Evolutionary conservation across 2,329 filamentous ascomycete genomes (phyloP).

Genomic region (Dichotomopilus funicola): DNA sequence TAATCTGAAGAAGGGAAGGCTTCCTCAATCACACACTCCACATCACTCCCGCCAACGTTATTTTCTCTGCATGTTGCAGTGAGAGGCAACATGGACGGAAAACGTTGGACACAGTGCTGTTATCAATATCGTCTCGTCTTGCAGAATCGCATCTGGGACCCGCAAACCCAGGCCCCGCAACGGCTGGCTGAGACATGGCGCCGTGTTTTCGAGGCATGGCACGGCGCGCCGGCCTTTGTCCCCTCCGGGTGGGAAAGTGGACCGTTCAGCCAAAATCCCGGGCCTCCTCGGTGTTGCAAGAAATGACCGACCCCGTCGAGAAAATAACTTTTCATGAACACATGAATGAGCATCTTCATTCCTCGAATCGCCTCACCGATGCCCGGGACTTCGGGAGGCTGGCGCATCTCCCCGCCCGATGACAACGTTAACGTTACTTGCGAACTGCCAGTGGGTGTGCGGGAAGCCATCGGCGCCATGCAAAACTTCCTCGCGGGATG

Average conservation of each 20-base stretch:
- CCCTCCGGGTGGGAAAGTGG: no score
- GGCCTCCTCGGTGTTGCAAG: no score
- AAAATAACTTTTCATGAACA: no score
- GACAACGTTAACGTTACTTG: slow-evolving; percentile 15
- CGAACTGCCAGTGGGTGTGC: slow-evolving; percentile 13
- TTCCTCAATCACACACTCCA: slow-evolving; percentile 7
- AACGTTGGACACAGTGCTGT: no score
- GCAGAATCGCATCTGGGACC: no score
- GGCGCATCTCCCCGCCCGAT: neutral
- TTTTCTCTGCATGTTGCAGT: no score
- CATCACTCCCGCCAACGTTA: neutral
- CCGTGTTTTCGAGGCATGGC: neutral
- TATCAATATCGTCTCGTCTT: no score
- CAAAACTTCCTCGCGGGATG: slow-evolving; percentile 25
- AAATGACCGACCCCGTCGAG: no score
- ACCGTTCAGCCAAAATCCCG: neutral
- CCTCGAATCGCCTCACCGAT: neutral
- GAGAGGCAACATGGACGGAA: no score
- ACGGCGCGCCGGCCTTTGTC: neutral
- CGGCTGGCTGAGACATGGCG: slow-evolving; percentile 20
- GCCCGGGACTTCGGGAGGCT: slow-evolving; percentile 4
- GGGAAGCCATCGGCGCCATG: slow-evolving; percentile 20
- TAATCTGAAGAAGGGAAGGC: neutral
- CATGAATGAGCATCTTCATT: no score
- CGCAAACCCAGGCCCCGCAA: neutral